Conservation (phyloP, 495 filamentous ascomycete genomes). For the Tuber calosporum region DNA sequence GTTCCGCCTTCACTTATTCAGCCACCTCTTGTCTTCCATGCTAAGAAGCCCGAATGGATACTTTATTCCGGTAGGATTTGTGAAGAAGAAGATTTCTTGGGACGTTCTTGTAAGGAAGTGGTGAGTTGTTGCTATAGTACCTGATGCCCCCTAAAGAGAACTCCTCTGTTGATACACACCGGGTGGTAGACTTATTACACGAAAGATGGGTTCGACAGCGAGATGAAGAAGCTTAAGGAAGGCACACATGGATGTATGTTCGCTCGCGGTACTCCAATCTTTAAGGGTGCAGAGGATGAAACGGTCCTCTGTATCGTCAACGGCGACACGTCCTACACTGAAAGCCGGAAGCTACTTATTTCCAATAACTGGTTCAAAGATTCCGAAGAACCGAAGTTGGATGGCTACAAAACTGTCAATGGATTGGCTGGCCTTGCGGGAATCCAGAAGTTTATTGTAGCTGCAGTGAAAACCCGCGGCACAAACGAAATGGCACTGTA, state of each 20-base stretch:
- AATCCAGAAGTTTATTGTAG: slow-evolving; percentile 79
- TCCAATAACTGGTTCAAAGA: slow-evolving; percentile 70
- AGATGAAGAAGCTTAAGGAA: slow-evolving; percentile 54
- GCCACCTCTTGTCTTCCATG: slow-evolving; percentile 66
- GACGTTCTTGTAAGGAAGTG: slow-evolving; percentile 45
- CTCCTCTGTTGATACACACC: slow-evolving; percentile 24
- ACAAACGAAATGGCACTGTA: slow-evolving; percentile 87
- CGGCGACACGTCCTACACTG: slow-evolving; percentile 54
- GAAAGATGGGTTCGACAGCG: slow-evolving; percentile 66
- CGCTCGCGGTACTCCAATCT: slow-evolving; percentile 66
- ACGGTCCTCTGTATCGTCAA: slow-evolving; percentile 72
- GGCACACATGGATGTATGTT: slow-evolving; percentile 68
- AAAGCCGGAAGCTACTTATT: slow-evolving; percentile 65
- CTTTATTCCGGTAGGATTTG: slow-evolving; percentile 72
- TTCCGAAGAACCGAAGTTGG: slow-evolving; percentile 62
- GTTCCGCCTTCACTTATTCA: slow-evolving; percentile 45
- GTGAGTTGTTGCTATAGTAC: slow-evolving; percentile 18
- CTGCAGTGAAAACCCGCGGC: slow-evolving; percentile 65
- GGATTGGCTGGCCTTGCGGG: slow-evolving; percentile 69
- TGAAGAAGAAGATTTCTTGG: slow-evolving; percentile 48
- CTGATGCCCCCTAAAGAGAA: not conserved
- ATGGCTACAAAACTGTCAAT: slow-evolving; percentile 60
- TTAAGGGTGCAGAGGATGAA: slow-evolving; percentile 55
- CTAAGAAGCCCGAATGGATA: slow-evolving; percentile 68
- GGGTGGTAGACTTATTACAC: slow-evolving; percentile 61